Base-by-base conservation (phyloP, 2,329 filamentous ascomycete species). In the Verticillium albo-atrum region DNA sequence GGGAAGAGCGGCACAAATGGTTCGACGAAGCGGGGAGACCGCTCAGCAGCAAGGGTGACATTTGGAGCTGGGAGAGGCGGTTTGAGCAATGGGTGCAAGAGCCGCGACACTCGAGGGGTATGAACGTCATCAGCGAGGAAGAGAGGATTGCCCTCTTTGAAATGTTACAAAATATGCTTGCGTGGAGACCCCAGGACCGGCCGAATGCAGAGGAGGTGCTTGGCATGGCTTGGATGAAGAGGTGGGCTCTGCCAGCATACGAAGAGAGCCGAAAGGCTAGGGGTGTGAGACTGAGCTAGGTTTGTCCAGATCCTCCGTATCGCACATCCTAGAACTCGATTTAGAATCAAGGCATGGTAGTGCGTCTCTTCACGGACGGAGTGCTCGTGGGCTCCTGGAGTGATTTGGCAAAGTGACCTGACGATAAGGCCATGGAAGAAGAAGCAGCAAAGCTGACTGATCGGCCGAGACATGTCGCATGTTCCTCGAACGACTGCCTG, bases 91-190 rank as follows among this genome's bases (percentile, higher is more conserved):
- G 61, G 62, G 56, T 65, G 15, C 63, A 67, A 34, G 27, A 61
- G 6, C 62, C 62, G 53, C 55, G 62, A 55, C 59, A 54, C 35
- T 58, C 26, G 20, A 47, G 35, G 10, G 37, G 30, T 10, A 65
- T 63, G 58, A 56, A 51, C 2, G 50, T 53, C 4, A 57, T 67
- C 1, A 10, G 4, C 30, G 53, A 64, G 7, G 62, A 63, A 6
- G 63, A 67, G 55, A 28, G 42, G 34, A 55, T 26, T 34, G 60
- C 65, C 47, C 26, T 66, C 9, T 42, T 65, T 25, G 42, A 15
- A 74, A 71, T 60, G 42, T 20, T 60, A 12, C 42, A 60, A 61
- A 57, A 58, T 54, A 65, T 66, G 65, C 61, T 66, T 14, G 56
- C 62, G 42, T 67, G 61, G 63, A 63, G 25, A 50, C 62, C 64